Conservation (phyloP, 2,329 filamentous ascomycete species). For the Albifimbria verrucaria region DNA sequence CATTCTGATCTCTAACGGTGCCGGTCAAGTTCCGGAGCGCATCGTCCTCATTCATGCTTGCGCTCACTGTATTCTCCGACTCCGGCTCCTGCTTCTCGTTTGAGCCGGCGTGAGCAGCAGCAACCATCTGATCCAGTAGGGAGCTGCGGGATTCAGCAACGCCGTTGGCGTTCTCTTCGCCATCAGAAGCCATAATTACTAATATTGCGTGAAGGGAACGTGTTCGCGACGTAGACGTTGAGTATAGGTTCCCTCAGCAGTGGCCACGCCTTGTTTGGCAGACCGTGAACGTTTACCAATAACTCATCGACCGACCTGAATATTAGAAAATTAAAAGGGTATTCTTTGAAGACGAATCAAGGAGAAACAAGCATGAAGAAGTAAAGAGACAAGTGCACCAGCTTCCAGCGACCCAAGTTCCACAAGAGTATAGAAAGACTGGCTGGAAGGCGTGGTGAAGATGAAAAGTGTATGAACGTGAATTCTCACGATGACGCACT, state of each 20-base stretch:
- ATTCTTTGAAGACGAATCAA: too few relatives aligned
- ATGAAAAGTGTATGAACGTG: constrained; percentile 3
- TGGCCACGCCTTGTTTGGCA: too few relatives aligned
- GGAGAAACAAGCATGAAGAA: too few relatives aligned
- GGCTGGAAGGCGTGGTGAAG: constrained; percentile 1
- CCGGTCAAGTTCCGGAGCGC: constrained; percentile 62
- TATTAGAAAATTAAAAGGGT: too few relatives aligned
- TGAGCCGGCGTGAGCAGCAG: constrained; percentile 24
- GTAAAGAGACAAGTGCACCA: too few relatives aligned
- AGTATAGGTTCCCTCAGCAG: too few relatives aligned
- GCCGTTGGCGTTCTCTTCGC: constrained; percentile 13
- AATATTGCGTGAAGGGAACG: too few relatives aligned
- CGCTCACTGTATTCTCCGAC: constrained; percentile 12
- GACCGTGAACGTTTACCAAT: too few relatives aligned
- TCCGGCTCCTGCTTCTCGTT: constrained; percentile 7
- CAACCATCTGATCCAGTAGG: constrained; percentile 26
- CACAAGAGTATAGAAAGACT: too few relatives aligned
- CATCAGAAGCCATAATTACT: constrained; percentile 21
- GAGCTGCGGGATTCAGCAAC: constrained; percentile 19
- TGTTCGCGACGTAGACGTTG: too few relatives aligned
- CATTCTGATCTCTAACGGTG: constrained; percentile 79
- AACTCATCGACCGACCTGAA: too few relatives aligned
- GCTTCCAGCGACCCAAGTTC: too few relatives aligned
- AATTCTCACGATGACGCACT: constrained; percentile 9
- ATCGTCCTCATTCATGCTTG: constrained; percentile 52